Conservation (phyloP, 768 basidiomycete species). For the Mycena capillaripes region DNA sequence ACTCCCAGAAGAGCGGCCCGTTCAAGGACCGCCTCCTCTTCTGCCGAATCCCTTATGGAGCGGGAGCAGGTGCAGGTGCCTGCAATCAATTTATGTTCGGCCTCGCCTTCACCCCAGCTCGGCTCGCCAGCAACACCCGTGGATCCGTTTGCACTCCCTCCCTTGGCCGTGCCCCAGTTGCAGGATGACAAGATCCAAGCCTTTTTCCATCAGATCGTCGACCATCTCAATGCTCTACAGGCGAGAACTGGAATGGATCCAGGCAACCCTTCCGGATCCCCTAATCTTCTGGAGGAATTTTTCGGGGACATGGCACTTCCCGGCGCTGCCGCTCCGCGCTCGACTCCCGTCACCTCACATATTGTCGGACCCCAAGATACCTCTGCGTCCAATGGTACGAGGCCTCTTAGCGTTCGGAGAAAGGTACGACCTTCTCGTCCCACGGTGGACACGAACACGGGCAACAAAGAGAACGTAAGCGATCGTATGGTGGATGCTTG, state of each 20-base stretch:
- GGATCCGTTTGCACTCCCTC: conserved; percentile 52
- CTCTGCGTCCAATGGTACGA: conserved; percentile 45
- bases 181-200: conserved; percentile 83
- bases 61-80: conserved; percentile 23
- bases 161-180: conserved; percentile 75
- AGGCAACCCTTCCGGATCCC: conserved; percentile 26
- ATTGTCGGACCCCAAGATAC: conserved; percentile 4
- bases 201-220: conserved; percentile 89
- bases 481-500: conserved; percentile 33
- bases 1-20: conserved; percentile 72
- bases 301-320: conserved; percentile 19
- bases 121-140: conserved; percentile 40
- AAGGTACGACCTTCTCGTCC: conserved; percentile 47
- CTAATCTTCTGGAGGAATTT: conserved; percentile 29
- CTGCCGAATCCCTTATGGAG: conserved; percentile 24
- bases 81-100: conserved; percentile 33
- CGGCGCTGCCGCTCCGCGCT: conserved; percentile 29
- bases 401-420: conserved; percentile 61
- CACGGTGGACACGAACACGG: conserved; percentile 35
- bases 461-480: conserved; percentile 73
- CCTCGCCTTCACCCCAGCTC: conserved; percentile 42
- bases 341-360: conserved; percentile 28
- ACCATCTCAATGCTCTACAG: conserved; percentile 83
- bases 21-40: conserved; percentile 39
- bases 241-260: conserved; percentile 54